phyloP scores from a whole-genome alignment of 345 rosid species.

The Ceriops decandra region DNA sequence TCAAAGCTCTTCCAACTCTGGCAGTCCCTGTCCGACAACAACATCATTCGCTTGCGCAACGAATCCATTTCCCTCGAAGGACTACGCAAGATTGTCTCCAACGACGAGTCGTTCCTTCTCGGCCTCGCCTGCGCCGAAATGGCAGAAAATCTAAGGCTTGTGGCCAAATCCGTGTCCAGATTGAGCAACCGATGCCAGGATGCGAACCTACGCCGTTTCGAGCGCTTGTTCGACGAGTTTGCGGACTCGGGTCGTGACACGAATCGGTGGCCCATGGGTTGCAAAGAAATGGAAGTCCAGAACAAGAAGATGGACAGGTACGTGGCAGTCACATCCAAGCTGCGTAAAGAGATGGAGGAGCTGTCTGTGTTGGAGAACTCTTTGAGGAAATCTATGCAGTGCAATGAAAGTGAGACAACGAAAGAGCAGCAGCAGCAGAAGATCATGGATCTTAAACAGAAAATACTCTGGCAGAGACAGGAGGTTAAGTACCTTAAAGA shows the following conservation, averaged over 20 bases:
- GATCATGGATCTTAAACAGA: conserved; percentile 62
- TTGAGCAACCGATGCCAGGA: conserved; percentile 56
- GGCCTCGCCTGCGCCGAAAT: conserved; percentile 85
- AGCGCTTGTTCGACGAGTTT: conserved; percentile 48
- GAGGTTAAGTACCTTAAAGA: conserved; percentile 76
- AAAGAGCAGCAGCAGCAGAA: conserved; percentile 55
- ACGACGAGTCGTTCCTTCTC: conserved; percentile 75
- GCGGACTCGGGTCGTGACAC: conserved; percentile 62
- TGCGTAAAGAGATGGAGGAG: conserved; percentile 83
- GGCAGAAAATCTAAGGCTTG: conserved; percentile 51
- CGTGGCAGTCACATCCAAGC: conserved; percentile 55
- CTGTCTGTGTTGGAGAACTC: conserved; percentile 49
- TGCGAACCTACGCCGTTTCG: conserved; percentile 44
- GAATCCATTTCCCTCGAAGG: conserved; percentile 72
- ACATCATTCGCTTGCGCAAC: conserved; percentile 51
- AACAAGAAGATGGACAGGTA: conserved; percentile 75
- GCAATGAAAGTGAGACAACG: conserved; percentile 25
- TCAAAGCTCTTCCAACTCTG: conserved; percentile 78
- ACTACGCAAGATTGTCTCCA: conserved; percentile 67
- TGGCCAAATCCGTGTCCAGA: conserved; percentile 56
- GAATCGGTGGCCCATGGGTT: conserved; percentile 54
- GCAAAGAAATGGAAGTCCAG: conserved; percentile 62
- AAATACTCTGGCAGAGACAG: conserved; percentile 60
- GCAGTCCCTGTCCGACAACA: conserved; percentile 72
- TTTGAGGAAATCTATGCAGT: conserved; percentile 42